Base-by-base conservation (phyloP, 768 basidiomycete genomes). In the Cubamyces sp. region DNA sequence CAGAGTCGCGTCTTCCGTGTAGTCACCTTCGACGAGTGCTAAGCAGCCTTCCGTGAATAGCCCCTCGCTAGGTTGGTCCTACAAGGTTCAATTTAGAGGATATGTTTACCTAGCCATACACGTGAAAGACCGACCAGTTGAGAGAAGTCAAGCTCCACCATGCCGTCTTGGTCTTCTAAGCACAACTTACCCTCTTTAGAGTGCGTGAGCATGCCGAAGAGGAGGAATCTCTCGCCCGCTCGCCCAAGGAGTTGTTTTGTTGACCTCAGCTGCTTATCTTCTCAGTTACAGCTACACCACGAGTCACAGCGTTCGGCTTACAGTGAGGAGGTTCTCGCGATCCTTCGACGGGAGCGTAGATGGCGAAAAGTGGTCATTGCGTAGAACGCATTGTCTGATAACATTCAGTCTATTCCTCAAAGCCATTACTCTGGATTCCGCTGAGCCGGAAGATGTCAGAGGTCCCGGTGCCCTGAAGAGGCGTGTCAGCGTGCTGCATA, bases 301-400 rank as follows among this genome's bases (percentile, higher is more conserved):
- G 14, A 56, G 41, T 26, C 16, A 45, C 7, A 41, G 11, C 15
- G 15, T 39, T 19, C 11, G 23, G 28, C 19, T 86, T 66, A 93
- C 94, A 64, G 96, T 97, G 48, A 98, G 88, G 58, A 97, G 87
- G 58, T 87, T 86, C 64, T 90, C 88, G 61, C 94, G 79, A 74
- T 98, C 93, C 54, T 87, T 85, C 16, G 94, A 95, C 43, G 94
- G 92, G 41, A 98, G 75, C 0, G 94, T 95, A 6, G 96, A 96
- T 3, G 97, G 96, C 2, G 94, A 94, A 75, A 99, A 99, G 74
- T 98, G 95, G 72, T 99, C 97, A 70, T 98, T 98, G 42, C 97
- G 82, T 41, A 98, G 78, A 28, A 98, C 86, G 69, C 92, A 90
- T 76, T 98, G 96, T 72, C 88, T 91, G 68, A 98, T 94, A 53